Conservation (phyloP, 2,329 filamentous ascomycete species). For the Ciborinia camelliae region DNA sequence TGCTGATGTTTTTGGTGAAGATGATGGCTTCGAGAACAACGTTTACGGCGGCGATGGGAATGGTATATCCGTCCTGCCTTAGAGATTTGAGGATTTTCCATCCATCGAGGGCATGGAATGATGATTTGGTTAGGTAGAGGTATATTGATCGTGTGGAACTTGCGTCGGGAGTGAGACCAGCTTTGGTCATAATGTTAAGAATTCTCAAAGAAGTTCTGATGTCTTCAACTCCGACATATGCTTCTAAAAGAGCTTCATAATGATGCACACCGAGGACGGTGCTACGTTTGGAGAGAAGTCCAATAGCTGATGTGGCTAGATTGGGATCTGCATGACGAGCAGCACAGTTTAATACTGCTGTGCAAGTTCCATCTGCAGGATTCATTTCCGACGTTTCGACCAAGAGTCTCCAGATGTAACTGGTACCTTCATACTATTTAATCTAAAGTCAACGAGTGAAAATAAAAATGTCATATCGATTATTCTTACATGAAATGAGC, state of each 20-base stretch:
- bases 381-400: conserved; percentile 58
- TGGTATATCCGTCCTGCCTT: conserved; percentile 44
- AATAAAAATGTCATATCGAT: conserved; percentile 21
- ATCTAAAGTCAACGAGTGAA: conserved; percentile 10
- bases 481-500: conserved; percentile 54
- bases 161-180: conserved; percentile 54
- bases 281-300: conserved; percentile 56
- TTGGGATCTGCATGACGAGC: conserved; percentile 63
- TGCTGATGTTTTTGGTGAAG: conserved; percentile 33
- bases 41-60: conserved; percentile 52
- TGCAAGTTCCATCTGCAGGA: conserved; percentile 61
- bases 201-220: conserved; percentile 64
- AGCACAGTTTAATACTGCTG: conserved; percentile 69
- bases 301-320: conserved; percentile 69
- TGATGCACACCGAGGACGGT: conserved; percentile 62
- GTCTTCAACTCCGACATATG: conserved; percentile 60
- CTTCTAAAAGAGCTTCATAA: conserved; percentile 74
- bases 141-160: conserved; percentile 64
- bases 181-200: conserved; percentile 69
- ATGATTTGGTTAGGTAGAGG: conserved; percentile 48
- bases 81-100: conserved; percentile 57
- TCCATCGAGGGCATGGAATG: conserved; percentile 47
- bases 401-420: conserved; percentile 67
- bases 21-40: conserved; percentile 38
- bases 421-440: conserved; percentile 57